Percentiles rank a stretch among this genome's conserved stretches.
Evolutionary conservation across 192 early-diverging fungal species (phyloP).

Genomic region (Umbelopsis ramanniana): DNA sequence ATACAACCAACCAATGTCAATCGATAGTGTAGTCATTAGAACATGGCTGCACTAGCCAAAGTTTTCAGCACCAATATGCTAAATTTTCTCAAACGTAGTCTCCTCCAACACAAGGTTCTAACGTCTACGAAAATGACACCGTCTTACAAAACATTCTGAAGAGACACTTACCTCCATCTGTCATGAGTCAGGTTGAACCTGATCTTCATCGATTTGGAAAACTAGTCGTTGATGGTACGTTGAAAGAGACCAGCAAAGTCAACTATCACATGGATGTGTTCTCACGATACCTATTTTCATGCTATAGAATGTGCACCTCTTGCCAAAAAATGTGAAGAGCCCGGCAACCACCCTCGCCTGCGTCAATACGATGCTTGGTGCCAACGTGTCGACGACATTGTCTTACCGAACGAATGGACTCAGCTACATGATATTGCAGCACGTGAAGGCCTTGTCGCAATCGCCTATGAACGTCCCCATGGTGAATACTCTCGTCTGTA

Average conservation of each 20-base stretch:
- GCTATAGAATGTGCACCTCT: slow-evolving; percentile 31
- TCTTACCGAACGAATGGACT: slow-evolving; percentile 65
- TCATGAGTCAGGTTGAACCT: slow-evolving; percentile 50
- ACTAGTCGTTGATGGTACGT: slow-evolving; percentile 33
- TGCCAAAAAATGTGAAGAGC: slow-evolving; percentile 57
- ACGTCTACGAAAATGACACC: slow-evolving; percentile 49
- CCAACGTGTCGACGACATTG: slow-evolving; percentile 62
- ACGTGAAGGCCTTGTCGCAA: slow-evolving; percentile 66
- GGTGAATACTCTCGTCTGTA: slow-evolving; percentile 56
- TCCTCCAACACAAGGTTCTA: slow-evolving; percentile 27
- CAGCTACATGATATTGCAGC: slow-evolving; percentile 63
- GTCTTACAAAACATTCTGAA: slow-evolving; percentile 53
- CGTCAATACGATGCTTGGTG: slow-evolving; percentile 74
- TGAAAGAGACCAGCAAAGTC: neutral
- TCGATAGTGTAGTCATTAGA: neutral
- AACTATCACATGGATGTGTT: neutral
- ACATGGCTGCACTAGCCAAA: neutral
- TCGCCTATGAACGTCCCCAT: slow-evolving; percentile 62
- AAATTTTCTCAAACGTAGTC: slow-evolving; percentile 11
- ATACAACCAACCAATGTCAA: neutral
- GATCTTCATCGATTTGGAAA: slow-evolving; percentile 48
- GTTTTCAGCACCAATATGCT: neutral
- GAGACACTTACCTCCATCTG: slow-evolving; percentile 49
- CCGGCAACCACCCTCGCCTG: slow-evolving; percentile 60
- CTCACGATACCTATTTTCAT: neutral